A percentile compares a stretch with the other conserved stretches of the same genome.
These are phyloP conservation scores for Russula dissimulans DNA, from an alignment of 768 basidiomycete genomes.

Conservation along the genomic window DNA sequence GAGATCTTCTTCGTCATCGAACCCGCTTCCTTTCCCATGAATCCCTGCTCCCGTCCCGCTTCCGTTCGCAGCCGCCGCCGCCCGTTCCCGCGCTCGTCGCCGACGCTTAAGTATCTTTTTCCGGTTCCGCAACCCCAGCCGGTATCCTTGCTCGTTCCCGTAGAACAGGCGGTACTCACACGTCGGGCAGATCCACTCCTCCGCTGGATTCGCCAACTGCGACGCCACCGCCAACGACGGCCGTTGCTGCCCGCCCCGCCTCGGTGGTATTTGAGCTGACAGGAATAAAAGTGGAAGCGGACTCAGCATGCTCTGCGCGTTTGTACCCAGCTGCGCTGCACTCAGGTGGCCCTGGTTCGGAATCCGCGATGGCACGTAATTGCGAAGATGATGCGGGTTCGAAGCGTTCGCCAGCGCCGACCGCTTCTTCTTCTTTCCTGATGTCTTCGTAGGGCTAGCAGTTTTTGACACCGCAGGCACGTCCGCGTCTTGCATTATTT, in stretches of 20 bases:
- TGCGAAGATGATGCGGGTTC: slow-evolving; percentile 91
- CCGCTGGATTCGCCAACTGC: slow-evolving; percentile 47
- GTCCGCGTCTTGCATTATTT: slow-evolving; percentile 33
- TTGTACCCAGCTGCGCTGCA: slow-evolving; percentile 32
- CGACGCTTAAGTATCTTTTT: slow-evolving; percentile 71
- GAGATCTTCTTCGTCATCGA: slow-evolving; percentile 18
- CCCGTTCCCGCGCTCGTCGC: slow-evolving; percentile 62
- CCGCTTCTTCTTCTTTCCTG: slow-evolving; percentile 86
- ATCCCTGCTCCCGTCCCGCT: slow-evolving; percentile 31
- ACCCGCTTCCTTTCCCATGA: slow-evolving; percentile 25
- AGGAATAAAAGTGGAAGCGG: slow-evolving; percentile 60
- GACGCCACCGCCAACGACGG: slow-evolving; percentile 24
- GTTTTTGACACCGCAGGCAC: slow-evolving; percentile 23
- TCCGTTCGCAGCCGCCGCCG: slow-evolving; percentile 46
- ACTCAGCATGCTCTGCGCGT: slow-evolving; percentile 42
- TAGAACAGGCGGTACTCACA: slow-evolving; percentile 93
- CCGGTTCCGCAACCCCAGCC: slow-evolving; percentile 55
- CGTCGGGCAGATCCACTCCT: slow-evolving; percentile 92
- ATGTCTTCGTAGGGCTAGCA: slow-evolving; percentile 23
- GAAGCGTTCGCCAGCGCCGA: slow-evolving; percentile 85
- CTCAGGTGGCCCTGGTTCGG: slow-evolving; percentile 37
- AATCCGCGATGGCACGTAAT: slow-evolving; percentile 83
- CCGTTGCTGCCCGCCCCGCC: slow-evolving; percentile 25
- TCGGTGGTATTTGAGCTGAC: slow-evolving; percentile 54
- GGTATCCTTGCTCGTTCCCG: slow-evolving; percentile 64